Percentiles rank a stretch among this genome's conserved stretches.
These are phyloP conservation scores for Tirmania nivea DNA, from an alignment of 495 filamentous ascomycete species.

Conservation along the genomic window DNA sequence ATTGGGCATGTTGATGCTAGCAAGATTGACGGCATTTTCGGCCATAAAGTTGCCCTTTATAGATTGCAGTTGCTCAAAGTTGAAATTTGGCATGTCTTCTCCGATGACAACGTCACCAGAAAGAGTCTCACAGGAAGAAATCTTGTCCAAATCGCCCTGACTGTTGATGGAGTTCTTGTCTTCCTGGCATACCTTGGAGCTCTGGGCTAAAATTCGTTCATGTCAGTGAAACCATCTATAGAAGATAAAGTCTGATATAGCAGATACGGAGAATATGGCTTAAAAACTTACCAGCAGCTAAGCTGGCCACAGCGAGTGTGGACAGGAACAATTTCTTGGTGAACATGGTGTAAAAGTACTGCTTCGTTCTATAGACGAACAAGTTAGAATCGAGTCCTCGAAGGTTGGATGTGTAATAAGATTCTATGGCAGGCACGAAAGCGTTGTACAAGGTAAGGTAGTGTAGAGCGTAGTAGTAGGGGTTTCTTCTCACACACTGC, in stretches of 20 bases:
- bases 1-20: slow-evolving; percentile 23
- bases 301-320: slow-evolving; percentile 42
- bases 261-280: neutral
- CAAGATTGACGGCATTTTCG: slow-evolving; percentile 36
- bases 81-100: slow-evolving; percentile 26
- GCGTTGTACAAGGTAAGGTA: slow-evolving; percentile 1
- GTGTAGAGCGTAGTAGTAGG: neutral
- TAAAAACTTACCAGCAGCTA: slow-evolving; percentile 39
- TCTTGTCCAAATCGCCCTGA: slow-evolving; percentile 46
- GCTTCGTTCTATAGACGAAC: slow-evolving; percentile 8
- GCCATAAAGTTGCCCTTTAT: slow-evolving; percentile 49
- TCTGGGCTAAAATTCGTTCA: neutral
- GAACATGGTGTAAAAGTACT: slow-evolving; percentile 41
- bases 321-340: slow-evolving; percentile 53
- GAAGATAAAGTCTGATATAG: neutral
- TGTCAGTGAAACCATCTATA: neutral
- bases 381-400: neutral
- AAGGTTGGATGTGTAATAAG: slow-evolving; percentile 6
- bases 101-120: slow-evolving; percentile 49
- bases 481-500: slow-evolving; percentile 1
- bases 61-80: slow-evolving; percentile 34
- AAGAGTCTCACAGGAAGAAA: slow-evolving; percentile 44
- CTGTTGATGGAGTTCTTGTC: slow-evolving; percentile 36
- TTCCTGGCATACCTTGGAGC: neutral
- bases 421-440: neutral